Conservation (phyloP, 176 grass and related monocot genomes). For the bread wheat (Triticum aestivum) region DNA sequence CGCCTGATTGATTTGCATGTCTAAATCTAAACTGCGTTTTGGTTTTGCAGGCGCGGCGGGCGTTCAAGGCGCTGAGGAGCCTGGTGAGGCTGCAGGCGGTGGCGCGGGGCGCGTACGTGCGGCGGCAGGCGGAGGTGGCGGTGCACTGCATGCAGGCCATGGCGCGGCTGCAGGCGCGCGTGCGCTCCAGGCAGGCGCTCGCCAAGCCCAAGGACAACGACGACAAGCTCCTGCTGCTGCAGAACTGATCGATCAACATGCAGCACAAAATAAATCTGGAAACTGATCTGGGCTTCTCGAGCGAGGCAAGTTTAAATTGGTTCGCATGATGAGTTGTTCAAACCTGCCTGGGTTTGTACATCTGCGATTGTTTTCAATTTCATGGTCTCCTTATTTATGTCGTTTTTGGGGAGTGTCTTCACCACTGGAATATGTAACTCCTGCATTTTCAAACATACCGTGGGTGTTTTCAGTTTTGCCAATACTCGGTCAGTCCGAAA, state of each 20-base stretch:
- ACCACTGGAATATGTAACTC: background rate
- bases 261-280: background rate
- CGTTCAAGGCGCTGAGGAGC: conserved; percentile 78
- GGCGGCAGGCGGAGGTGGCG: conserved; percentile 75
- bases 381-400: background rate
- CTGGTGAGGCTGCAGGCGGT: conserved; percentile 93
- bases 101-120: conserved; percentile 80
- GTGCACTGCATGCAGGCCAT: conserved; percentile 90
- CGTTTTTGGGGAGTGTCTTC: background rate
- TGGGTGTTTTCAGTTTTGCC: too few relatives aligned
- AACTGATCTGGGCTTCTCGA: background rate
- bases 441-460: background rate
- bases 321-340: background rate
- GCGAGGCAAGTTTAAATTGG: background rate
- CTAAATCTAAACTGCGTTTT: background rate
- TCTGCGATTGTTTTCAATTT: background rate
- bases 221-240: conserved; percentile 27
- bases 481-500: background rate
- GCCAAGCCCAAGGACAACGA: conserved; percentile 39
- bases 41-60: conserved; percentile 69
- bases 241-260: background rate
- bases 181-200: conserved; percentile 62
- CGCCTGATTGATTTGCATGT: background rate
- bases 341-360: background rate
- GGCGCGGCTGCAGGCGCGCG: conserved; percentile 70